Evolutionary conservation across 768 basidiomycete species (phyloP).

Genomic region (Boletus rubropictus): DNA sequence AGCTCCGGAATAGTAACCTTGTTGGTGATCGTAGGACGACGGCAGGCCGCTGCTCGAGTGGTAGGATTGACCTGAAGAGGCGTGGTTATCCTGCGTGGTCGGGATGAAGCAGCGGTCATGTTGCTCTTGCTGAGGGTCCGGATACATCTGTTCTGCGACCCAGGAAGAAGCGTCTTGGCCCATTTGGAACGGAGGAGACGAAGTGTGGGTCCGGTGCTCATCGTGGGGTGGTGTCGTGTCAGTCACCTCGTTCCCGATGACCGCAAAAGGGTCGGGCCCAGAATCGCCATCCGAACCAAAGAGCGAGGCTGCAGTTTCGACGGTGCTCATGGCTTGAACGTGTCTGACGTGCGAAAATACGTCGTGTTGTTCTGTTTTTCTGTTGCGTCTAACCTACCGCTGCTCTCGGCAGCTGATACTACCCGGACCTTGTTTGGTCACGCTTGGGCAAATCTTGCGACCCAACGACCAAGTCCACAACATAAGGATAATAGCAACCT

Average conservation of each 20-base stretch:
- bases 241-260: slow-evolving; percentile 40
- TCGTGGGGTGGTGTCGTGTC: slow-evolving; percentile 28
- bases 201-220: slow-evolving; percentile 19
- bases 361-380: slow-evolving; percentile 13
- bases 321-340: slow-evolving; percentile 50
- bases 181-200: slow-evolving; percentile 26
- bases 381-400: too few species aligned
- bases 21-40: slow-evolving; percentile 25
- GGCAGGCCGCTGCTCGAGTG: slow-evolving; percentile 5
- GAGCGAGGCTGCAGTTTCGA: slow-evolving; percentile 77
- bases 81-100: slow-evolving; percentile 14
- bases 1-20: slow-evolving; percentile 30
- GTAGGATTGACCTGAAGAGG: slow-evolving; percentile 11
- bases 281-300: slow-evolving; percentile 62
- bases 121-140: slow-evolving; percentile 21
- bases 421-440: slow-evolving; percentile 23
- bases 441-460: slow-evolving; percentile 17
- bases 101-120: slow-evolving; percentile 27
- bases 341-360: slow-evolving; percentile 16
- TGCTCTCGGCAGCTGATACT: background rate
- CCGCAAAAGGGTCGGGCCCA: slow-evolving; percentile 58
- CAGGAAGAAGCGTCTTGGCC: slow-evolving; percentile 36
- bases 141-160: slow-evolving; percentile 33
- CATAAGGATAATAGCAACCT: slow-evolving; percentile 16
- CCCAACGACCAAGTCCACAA: slow-evolving; percentile 4